These are phyloP conservation scores for Davidsoniella australis DNA, from an alignment of 2,329 filamentous ascomycete species.

Conservation along the genomic window DNA sequence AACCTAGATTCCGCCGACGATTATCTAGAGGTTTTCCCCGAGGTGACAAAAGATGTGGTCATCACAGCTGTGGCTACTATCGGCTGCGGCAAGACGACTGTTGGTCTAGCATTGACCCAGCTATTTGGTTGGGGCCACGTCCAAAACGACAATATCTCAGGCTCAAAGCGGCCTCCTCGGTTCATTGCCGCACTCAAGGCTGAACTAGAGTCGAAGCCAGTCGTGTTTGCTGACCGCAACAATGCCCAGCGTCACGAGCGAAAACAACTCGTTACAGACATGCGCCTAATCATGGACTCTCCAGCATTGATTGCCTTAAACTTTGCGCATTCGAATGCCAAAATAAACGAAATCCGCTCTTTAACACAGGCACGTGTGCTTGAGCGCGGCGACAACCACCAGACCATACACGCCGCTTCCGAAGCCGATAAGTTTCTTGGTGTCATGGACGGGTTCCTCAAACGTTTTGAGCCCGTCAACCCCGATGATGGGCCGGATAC, in stretches of 20 bases:
- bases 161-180: constrained; percentile 47
- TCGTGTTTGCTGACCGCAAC: constrained; percentile 83
- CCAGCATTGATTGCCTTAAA: constrained; percentile 71
- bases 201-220: constrained; percentile 45
- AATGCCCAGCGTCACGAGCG: constrained; percentile 82
- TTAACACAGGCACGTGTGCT: constrained; percentile 67
- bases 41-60: constrained; percentile 52
- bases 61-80: constrained; percentile 87
- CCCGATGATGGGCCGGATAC: constrained; percentile 53
- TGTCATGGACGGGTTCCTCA: constrained; percentile 91
- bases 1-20: constrained; percentile 41
- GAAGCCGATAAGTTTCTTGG: constrained; percentile 56
- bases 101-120: constrained; percentile 63
- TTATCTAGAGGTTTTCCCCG: constrained; percentile 25
- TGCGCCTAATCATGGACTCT: constrained; percentile 42
- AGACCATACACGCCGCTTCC: constrained; percentile 82
- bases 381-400: constrained; percentile 82
- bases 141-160: constrained; percentile 91
- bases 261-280: constrained; percentile 69
- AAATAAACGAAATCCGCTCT: constrained; percentile 54
- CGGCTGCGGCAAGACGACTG: constrained; percentile 90
- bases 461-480: constrained; percentile 67
- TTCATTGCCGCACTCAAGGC: constrained; percentile 59
- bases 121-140: constrained; percentile 86
- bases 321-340: constrained; percentile 66